Evolutionary conservation across 257 asterid species (phyloP).

Genomic region (Solanum corneliomulleri): DNA sequence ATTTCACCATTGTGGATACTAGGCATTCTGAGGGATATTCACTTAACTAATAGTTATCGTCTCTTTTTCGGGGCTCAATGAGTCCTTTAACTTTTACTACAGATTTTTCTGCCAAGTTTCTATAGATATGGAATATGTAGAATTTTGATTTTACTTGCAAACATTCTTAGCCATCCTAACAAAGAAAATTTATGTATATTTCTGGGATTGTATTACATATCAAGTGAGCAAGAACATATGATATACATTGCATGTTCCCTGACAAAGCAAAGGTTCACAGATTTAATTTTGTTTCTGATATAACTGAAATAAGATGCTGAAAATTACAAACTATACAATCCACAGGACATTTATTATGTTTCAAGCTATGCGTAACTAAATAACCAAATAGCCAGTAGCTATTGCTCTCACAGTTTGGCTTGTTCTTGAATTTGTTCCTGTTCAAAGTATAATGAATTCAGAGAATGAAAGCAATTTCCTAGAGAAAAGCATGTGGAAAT

Average conservation of each 20-base stretch:
- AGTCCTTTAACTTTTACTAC: too few species aligned
- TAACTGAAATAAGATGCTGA: not conserved
- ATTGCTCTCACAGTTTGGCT: constrained; percentile 31
- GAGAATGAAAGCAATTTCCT: not conserved
- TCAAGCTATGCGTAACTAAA: not conserved
- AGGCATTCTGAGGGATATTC: not conserved
- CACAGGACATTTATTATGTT: not conserved
- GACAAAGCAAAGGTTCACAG: not conserved
- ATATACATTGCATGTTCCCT: not conserved
- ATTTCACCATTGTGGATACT: not conserved
- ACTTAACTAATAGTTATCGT: not conserved
- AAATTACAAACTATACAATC: not conserved
- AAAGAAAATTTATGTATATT: not conserved
- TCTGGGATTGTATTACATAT: not conserved
- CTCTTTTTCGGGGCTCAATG: too few species aligned
- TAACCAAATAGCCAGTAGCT: not conserved
- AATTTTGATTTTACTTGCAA: not conserved
- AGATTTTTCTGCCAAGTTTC: not conserved
- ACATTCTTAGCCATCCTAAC: not conserved
- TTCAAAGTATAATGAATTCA: constrained; percentile 9
- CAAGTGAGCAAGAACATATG: not conserved
- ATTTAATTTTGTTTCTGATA: not conserved
- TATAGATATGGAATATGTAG: not conserved
- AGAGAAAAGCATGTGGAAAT: not conserved
- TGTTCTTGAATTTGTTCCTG: constrained; percentile 95